A percentile compares a stretch with the other conserved stretches of the same genome.
phyloP scores from a whole-genome alignment of 345 rosid species.

The Lepidium sativum region DNA sequence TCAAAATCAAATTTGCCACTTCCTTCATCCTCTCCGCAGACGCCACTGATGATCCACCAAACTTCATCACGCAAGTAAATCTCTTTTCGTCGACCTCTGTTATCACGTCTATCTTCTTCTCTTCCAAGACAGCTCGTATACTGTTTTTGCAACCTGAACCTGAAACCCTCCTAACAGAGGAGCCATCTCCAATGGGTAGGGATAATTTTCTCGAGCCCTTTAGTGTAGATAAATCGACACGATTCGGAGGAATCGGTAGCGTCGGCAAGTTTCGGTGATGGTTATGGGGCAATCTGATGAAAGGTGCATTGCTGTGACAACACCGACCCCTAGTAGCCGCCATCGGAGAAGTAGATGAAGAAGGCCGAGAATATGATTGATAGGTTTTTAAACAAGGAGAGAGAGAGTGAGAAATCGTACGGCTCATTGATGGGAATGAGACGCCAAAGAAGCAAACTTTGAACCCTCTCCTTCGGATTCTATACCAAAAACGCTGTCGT shows the following conservation, averaged over 20 bases:
- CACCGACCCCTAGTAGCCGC: conserved; percentile 30
- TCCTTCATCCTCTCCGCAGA: conserved; percentile 82
- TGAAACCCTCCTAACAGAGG: conserved; percentile 4
- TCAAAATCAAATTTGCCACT: conserved; percentile 69
- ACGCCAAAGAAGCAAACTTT: conserved; percentile 15
- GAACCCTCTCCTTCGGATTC: not conserved
- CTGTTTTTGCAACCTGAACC: not conserved
- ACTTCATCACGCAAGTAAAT: conserved; percentile 81
- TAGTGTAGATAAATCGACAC: conserved; percentile 6
- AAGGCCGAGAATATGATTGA: not conserved
- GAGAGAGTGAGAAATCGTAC: not conserved
- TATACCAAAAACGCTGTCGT: conserved; percentile 10
- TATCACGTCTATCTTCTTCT: conserved; percentile 17
- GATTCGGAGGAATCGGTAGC: conserved; percentile 16
- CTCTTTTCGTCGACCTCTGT: conserved; percentile 32
- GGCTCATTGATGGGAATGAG: not conserved
- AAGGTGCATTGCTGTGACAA: conserved; percentile 13
- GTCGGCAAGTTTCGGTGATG: conserved; percentile 20
- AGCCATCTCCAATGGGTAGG: conserved; percentile 25
- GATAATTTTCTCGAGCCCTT: not conserved
- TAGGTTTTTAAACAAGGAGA: too few relatives aligned
- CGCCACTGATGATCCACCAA: conserved; percentile 92
- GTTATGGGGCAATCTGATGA: conserved; percentile 11
- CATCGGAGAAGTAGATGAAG: conserved; percentile 29
- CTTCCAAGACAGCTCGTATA: conserved; percentile 21